Conservation (phyloP, 2,329 filamentous ascomycete genomes). For the Penicillium sp. region DNA sequence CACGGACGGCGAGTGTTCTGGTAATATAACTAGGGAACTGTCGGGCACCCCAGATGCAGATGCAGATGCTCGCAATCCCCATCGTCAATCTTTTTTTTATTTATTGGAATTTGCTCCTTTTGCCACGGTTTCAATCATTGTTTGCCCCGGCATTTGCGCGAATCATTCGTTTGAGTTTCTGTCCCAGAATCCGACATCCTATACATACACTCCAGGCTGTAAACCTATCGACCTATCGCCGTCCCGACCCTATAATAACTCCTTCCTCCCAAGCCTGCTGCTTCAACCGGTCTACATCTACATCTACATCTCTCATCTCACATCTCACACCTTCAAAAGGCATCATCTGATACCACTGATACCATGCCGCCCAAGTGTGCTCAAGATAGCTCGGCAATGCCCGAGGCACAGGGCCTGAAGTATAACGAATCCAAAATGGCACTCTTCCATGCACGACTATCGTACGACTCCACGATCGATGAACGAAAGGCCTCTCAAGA, state of each 20-base stretch:
- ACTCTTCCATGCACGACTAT: conserved; percentile 34
- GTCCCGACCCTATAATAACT: background rate
- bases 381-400: conserved; percentile 22
- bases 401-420: conserved; percentile 32
- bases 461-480: conserved; percentile 35
- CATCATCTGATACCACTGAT: background rate
- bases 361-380: conserved; percentile 25
- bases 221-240: background rate
- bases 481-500: conserved; percentile 31
- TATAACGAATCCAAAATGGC: conserved; percentile 40
- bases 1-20: conserved; percentile 4
- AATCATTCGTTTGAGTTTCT: background rate
- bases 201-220: background rate
- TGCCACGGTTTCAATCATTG: background rate
- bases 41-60: background rate
- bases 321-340: background rate
- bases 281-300: background rate
- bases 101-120: conserved; percentile 3
- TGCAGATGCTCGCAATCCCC: background rate
- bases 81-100: conserved; percentile 9
- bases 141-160: background rate
- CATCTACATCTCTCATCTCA: no score
- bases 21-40: conserved; percentile 15
- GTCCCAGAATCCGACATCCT: background rate
- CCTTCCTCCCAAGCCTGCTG: background rate